Base-by-base conservation (phyloP, 768 basidiomycete genomes). In the Dendrothele bispora region DNA sequence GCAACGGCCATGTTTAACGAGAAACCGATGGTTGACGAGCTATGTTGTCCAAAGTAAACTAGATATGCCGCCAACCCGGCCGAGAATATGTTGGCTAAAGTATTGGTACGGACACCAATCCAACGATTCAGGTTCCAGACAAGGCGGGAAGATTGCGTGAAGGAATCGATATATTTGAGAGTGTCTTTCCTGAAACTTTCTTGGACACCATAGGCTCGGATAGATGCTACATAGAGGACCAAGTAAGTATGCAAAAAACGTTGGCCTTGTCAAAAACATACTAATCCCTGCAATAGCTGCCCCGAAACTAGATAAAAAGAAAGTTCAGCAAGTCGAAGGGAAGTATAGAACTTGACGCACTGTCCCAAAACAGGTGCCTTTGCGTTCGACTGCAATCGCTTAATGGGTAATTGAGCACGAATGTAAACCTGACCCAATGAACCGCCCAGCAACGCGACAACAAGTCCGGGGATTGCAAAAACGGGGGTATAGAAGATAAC, bases 121-220 rank as follows among this genome's bases (percentile, higher is more conserved):
- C 74, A 71, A 11, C 59, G 59, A 35, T 32, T 15, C 14, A 26
- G 25, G 11, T 5, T 22, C 20, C 1, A 38, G 14, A 15, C 20
- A 4, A n/a, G 29, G 12, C 4, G 29, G 4, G 3, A 39, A 7
- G 7, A 12, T 51, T 18, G 15, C 17, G 21, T 10, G 21, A n/a
- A 84, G 18, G 69, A 67, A 58, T 88, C 78, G 36, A 86, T 80
- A 7, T 79, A 72, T 30, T 67, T 63, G 36, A 77, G 59, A 5
- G 77, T 73, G 51, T 78, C 70, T 30, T 49, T 46, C 52, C 60
- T 74, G 66, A 74, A 83, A 2, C 62, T 48, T 22, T 67, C 61
- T 63, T 85, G 73, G 5, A 79, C 81, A 4, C 79, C 79, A 58
- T 83, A 89, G 1, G 86, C 86, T 20, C 85, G 73, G 47, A 89